phyloP scores from a whole-genome alignment of 2,329 filamentous ascomycete genomes.

The Penicillium sp. region DNA sequence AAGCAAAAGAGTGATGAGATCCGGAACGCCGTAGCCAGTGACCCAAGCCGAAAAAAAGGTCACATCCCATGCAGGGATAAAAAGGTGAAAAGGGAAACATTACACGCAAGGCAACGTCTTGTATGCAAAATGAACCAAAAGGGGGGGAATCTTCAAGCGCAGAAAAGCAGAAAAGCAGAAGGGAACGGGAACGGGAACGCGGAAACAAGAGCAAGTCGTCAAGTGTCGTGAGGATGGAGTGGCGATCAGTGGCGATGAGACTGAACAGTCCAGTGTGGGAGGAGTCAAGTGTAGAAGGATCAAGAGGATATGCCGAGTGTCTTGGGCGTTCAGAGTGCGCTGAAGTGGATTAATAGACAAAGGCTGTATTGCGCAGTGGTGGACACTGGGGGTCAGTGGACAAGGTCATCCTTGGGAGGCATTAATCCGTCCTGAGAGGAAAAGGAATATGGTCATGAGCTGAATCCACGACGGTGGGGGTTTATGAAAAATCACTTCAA shows the following conservation, averaged over 20 bases:
- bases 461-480: not conserved
- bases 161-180: not conserved
- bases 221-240: constrained; percentile 9
- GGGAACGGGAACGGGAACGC: not conserved
- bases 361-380: constrained; percentile 1
- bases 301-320: not conserved
- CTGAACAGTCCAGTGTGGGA: not conserved
- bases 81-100: not conserved
- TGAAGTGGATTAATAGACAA: constrained; percentile 12
- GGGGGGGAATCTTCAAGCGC: constrained; percentile 16
- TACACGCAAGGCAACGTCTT: not conserved
- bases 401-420: not conserved
- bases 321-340: constrained; percentile 4
- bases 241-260: not conserved
- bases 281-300: not conserved
- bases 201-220: constrained; percentile 15
- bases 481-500: constrained; percentile 23
- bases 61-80: constrained; percentile 7
- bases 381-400: constrained; percentile 2
- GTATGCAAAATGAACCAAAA: constrained; percentile 16
- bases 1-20: not conserved
- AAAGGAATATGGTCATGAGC: not conserved
- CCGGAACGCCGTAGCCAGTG: constrained; percentile 13
- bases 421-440: not conserved
- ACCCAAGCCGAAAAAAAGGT: constrained; percentile 1